Evolutionary conservation across 129 eudicot species (phyloP).

Genomic region (Erigeron canadensis): DNA sequence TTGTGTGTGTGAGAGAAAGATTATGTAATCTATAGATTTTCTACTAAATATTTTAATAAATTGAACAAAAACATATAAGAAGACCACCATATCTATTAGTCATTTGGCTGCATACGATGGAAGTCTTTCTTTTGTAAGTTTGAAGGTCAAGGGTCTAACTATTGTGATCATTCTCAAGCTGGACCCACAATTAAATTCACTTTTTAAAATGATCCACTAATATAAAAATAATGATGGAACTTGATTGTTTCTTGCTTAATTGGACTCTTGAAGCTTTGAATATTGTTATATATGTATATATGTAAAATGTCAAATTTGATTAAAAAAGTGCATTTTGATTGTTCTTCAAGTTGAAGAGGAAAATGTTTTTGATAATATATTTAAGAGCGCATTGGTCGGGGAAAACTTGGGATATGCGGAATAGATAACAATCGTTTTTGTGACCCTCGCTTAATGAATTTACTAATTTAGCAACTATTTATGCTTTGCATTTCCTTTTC

Average conservation of each 20-base stretch:
- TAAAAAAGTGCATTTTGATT: neutral
- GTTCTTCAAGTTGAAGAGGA: neutral
- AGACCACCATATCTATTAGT: neutral
- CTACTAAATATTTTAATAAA: neutral
- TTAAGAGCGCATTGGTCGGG: neutral
- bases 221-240: neutral
- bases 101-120: neutral
- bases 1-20: neutral
- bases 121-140: neutral
- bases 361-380: neutral
- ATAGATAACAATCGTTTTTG: constrained; percentile 10
- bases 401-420: constrained; percentile 16
- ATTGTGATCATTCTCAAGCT: neutral
- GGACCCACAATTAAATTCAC: neutral
- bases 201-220: neutral
- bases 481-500: constrained; percentile 28
- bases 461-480: constrained; percentile 24
- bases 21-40: neutral
- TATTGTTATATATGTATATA: neutral
- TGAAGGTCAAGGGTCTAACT: constrained; percentile 7
- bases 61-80: neutral
- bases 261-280: constrained; percentile 18
- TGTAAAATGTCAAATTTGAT: neutral
- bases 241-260: neutral
- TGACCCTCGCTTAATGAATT: constrained; percentile 13